Percentiles rank a stretch among this genome's conserved stretches.
These are phyloP conservation scores for Sanghuangporus weigelae DNA, from an alignment of 1,284 basidiomycete genomes.

Conservation along the genomic window DNA sequence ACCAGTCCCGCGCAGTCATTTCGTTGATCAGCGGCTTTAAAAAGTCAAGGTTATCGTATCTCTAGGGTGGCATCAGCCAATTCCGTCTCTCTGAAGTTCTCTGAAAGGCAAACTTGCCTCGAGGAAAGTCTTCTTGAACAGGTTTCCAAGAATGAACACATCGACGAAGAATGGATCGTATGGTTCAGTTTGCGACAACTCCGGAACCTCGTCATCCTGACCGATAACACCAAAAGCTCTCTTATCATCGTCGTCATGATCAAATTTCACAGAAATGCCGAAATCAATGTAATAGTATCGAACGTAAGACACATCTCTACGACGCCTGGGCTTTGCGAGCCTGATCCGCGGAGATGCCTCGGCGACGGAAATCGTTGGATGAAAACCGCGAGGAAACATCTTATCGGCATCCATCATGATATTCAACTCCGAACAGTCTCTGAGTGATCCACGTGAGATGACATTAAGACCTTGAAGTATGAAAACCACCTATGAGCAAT, in stretches of 20 bases:
- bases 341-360: conserved; percentile 9
- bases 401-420: conserved; percentile 34
- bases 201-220: conserved; percentile 1
- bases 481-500: conserved; percentile 1
- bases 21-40: conserved; percentile 6
- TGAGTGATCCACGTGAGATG: conserved; percentile 18
- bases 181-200: neutral
- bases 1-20: conserved; percentile 11
- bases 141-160: conserved; percentile 6
- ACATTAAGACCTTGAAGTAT: neutral
- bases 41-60: conserved; percentile 14
- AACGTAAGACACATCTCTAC: conserved; percentile 23
- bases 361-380: conserved; percentile 20
- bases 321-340: conserved; percentile 28
- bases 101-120: neutral
- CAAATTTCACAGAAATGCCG: conserved; percentile 28
- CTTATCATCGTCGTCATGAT: neutral
- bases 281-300: conserved; percentile 35
- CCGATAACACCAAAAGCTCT: neutral
- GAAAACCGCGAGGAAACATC: conserved; percentile 26
- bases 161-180: conserved; percentile 14
- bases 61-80: neutral
- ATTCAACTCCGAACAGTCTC: conserved; percentile 35
- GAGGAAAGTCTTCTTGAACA: neutral
- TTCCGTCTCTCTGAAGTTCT: neutral